Percentiles rank a stretch among this genome's conserved stretches.
phyloP scores from a whole-genome alignment of 2,329 filamentous ascomycete genomes.

The Zasmidium cellare region DNA sequence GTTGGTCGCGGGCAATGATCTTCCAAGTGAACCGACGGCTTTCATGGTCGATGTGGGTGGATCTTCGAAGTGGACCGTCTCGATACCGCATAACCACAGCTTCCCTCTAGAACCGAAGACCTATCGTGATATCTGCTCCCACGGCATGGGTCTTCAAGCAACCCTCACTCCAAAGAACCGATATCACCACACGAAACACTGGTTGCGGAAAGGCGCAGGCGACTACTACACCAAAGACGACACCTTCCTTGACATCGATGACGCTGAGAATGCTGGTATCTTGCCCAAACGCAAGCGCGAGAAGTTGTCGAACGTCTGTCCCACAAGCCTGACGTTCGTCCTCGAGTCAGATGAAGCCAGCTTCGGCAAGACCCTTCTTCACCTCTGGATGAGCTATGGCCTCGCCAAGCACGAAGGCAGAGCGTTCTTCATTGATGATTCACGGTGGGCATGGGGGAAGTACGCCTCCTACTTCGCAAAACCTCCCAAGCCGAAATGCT shows the following conservation, averaged over 20 bases:
- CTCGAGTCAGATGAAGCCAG: conserved; percentile 74
- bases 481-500: conserved; percentile 65
- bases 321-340: conserved; percentile 72
- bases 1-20: conserved; percentile 63
- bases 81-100: conserved; percentile 64
- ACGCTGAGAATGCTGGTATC: conserved; percentile 66
- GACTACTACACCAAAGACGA: conserved; percentile 63
- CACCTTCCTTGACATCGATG: conserved; percentile 72
- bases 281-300: conserved; percentile 39
- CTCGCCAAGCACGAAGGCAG: conserved; percentile 72
- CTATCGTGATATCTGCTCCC: conserved; percentile 68
- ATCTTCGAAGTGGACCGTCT: conserved; percentile 75
- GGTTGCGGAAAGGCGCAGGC: conserved; percentile 44
- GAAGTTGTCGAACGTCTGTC: conserved; percentile 55
- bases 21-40: conserved; percentile 73
- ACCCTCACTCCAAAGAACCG: conserved; percentile 24
- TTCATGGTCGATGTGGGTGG: conserved; percentile 68
- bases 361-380: conserved; percentile 73
- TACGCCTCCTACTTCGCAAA: conserved; percentile 72
- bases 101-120: conserved; percentile 68
- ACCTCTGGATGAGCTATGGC: conserved; percentile 81
- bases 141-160: conserved; percentile 48
- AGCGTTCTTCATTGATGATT: conserved; percentile 82
- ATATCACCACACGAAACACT: conserved; percentile 34
- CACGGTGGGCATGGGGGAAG: conserved; percentile 76